Evolutionary conservation across 2,329 filamentous ascomycete species (phyloP), one percentile per base, ranked within the genome.

Genomic region (Stagonosporopsis vannaccii): DNA sequence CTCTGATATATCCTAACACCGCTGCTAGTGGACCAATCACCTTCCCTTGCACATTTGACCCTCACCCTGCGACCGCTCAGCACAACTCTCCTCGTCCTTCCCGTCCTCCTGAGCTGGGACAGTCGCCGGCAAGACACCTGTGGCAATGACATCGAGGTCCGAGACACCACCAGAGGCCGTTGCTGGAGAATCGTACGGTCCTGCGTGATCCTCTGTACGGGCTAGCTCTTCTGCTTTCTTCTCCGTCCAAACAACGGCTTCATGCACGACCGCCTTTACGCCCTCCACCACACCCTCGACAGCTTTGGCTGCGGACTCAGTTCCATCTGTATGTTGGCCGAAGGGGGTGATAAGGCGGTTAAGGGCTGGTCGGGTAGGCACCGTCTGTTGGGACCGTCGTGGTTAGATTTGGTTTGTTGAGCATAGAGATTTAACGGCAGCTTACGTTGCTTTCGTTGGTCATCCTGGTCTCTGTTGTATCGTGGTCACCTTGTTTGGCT

Each of bases 71-170:
- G 39, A 37, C 41, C 15, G 32, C 4, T 19, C 49, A 19, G 30
- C 36, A 30, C 33, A 17, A 19, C 3, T 8, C 5, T 28, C 7
- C 22, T 48, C 33, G 9, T 35, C 61, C 37, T 63, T 59, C n/a
- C 58, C 58, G 43, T 63, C 52, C n/a, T 55, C 45, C 15, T 58
- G 50, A 12, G 39, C 45, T 22, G 62, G 58, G 40, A 68, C 52
- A 49, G 68, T 58, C 4, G 65, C 64, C 23, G 71, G 64, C 19
- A 73, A 44, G 11, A 73, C 63, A 9, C 70, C 71, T 17, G 54
- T 67, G 1, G 68, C 71, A 41, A 76, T 73, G 0, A 59, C 58
- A 60, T 75, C 74, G 12, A 76, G 57, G 45, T 76, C 72, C 7
- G 68, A 72, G 7, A 36, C 19, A 6, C 53, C 53, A 15, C 68